phyloP scores from a whole-genome alignment of 306 rosid genomes.

The Malus orientalis region DNA sequence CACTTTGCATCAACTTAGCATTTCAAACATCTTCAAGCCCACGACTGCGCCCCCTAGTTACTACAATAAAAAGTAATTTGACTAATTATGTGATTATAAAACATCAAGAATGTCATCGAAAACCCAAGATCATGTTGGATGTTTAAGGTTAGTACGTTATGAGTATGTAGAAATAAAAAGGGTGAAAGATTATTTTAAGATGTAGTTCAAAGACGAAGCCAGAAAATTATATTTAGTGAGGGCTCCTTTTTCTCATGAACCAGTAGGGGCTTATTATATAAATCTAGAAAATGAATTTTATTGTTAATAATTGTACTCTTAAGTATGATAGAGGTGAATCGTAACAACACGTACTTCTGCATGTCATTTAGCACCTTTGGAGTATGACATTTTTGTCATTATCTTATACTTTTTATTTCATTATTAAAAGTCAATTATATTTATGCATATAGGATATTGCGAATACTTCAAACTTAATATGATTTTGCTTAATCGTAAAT shows the following conservation, averaged over 20 bases:
- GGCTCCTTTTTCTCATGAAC: neutral
- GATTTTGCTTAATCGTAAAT: neutral
- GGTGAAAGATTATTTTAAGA: neutral
- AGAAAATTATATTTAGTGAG: neutral
- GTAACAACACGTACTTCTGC: neutral
- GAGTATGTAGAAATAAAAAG: neutral
- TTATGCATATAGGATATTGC: neutral
- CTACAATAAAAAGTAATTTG: neutral
- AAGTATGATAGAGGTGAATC: neutral
- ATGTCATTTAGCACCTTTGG: neutral
- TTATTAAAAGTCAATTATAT: neutral
- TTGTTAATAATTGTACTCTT: no score
- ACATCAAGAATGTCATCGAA: neutral
- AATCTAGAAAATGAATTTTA: neutral
- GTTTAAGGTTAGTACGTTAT: neutral
- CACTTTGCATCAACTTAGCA: slow-evolving; percentile 19
- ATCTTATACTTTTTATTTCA: neutral
- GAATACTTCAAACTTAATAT: neutral
- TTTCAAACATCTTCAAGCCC: neutral
- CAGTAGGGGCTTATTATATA: no score
- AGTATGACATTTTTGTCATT: neutral
- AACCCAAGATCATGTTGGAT: neutral
- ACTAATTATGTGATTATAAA: neutral
- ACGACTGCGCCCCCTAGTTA: neutral
- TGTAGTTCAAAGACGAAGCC: neutral